Conservation (phyloP, 2,329 filamentous ascomycete species). For the Talaromyces sp. region DNA sequence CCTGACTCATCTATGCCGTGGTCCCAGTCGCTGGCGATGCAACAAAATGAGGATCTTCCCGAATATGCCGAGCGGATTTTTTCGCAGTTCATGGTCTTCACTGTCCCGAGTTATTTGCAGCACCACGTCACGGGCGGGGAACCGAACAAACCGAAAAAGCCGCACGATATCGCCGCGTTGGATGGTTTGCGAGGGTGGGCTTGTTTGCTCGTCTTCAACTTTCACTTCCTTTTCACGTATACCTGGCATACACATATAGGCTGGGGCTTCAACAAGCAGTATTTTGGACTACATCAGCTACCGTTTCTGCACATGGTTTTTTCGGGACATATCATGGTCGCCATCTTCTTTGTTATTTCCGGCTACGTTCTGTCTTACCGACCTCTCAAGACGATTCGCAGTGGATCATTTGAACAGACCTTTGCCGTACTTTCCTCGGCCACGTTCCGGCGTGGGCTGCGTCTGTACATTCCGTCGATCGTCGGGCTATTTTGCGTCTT, state of each 20-base stretch:
- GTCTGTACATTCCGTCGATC: constrained; percentile 43
- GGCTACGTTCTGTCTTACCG: constrained; percentile 48
- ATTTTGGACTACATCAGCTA: constrained; percentile 40
- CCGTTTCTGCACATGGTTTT: constrained; percentile 43
- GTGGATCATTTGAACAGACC: constrained; percentile 37
- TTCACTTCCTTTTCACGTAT: constrained; percentile 46
- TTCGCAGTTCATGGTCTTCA: constrained; percentile 27
- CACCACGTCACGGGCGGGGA: constrained; percentile 30
- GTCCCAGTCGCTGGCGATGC: constrained; percentile 13
- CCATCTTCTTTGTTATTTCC: constrained; percentile 49
- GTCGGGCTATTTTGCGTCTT: constrained; percentile 41
- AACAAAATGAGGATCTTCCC: constrained; percentile 12
- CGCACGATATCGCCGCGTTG: constrained; percentile 40
- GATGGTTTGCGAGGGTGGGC: constrained; percentile 45
- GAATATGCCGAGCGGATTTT: constrained; percentile 18
- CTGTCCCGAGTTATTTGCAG: constrained; percentile 38
- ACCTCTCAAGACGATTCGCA: constrained; percentile 39
- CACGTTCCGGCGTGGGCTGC: constrained; percentile 43
- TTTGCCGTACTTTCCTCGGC: constrained; percentile 41
- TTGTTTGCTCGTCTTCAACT: constrained; percentile 46
- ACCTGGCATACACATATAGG: constrained; percentile 41
- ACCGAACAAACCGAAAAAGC: constrained; percentile 27
- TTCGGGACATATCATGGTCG: constrained; percentile 48
- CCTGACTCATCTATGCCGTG: not conserved
- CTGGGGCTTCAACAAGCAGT: constrained; percentile 41